Evolutionary conservation across 331 rosid genomes (phyloP).

Genomic region (Prunus yedoensis): DNA sequence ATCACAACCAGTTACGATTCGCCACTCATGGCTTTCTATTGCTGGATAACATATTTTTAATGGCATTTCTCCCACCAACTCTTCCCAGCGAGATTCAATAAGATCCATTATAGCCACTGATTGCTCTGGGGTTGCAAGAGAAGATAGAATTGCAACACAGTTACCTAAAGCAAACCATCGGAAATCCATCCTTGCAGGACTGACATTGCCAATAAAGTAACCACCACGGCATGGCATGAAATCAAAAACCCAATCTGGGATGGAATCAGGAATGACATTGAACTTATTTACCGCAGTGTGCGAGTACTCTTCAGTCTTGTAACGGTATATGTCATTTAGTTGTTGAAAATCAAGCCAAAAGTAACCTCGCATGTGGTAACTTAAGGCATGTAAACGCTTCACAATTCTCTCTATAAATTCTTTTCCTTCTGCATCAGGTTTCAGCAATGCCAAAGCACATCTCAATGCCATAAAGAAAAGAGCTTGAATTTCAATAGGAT

Average conservation of each 20-base stretch:
- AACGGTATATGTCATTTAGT: conserved; percentile 90
- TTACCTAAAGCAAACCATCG: conserved; percentile 97
- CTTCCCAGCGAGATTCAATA: conserved; percentile 96
- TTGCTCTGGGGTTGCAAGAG: conserved; percentile 95
- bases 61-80: conserved; percentile 97
- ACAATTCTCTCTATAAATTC: conserved; percentile 81
- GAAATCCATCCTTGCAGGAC: conserved; percentile 97
- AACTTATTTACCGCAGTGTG: conserved; percentile 98
- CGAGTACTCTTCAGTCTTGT: conserved; percentile 95
- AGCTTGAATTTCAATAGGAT: conserved; percentile 97
- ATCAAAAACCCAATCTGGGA: conserved; percentile 94
- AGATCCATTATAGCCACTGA: conserved; percentile 97
- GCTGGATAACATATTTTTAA: conserved; percentile 88
- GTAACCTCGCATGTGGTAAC: conserved; percentile 89
- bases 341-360: conserved; percentile 98
- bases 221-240: conserved; percentile 96
- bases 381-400: conserved; percentile 91
- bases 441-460: conserved; percentile 75
- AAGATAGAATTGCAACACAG: conserved; percentile 85
- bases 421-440: conserved; percentile 84
- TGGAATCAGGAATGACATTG: conserved; percentile 95
- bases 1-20: conserved; percentile 90
- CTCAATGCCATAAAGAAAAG: conserved; percentile 94
- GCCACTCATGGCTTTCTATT: conserved; percentile 97
- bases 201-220: conserved; percentile 91